Evolutionary conservation across 2,329 filamentous ascomycete species (phyloP).

Genomic region (Pseudogymnoascus sp.): DNA sequence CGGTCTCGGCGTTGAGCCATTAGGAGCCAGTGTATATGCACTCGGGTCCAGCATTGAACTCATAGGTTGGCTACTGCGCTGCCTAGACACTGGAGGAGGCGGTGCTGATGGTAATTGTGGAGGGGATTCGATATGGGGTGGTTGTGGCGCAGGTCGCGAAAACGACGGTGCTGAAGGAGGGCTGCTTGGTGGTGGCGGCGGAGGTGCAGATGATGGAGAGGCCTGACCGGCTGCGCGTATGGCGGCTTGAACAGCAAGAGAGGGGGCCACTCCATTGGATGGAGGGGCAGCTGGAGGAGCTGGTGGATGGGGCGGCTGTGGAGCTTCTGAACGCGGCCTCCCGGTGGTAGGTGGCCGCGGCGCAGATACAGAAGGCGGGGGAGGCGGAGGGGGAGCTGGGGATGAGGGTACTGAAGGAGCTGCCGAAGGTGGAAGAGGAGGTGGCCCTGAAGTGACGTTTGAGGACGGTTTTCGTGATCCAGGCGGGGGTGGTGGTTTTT

Average conservation of each 20-base stretch:
- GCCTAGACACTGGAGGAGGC: conserved; percentile 30
- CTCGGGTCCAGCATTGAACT: conserved; percentile 65
- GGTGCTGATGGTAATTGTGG: conserved; percentile 33
- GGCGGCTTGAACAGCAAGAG: conserved; percentile 37
- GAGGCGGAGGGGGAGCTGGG: conserved; percentile 30
- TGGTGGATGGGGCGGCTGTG: conserved; percentile 26
- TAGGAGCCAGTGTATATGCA: conserved; percentile 63
- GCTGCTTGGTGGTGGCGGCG: conserved; percentile 34
- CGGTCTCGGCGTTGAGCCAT: conserved; percentile 35
- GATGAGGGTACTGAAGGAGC: conserved; percentile 30
- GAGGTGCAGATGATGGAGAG: conserved; percentile 30
- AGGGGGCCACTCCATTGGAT: conserved; percentile 25
- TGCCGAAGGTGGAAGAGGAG: conserved; percentile 32
- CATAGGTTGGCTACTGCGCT: conserved; percentile 35
- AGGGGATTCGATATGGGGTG: conserved; percentile 28
- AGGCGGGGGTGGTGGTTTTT: conserved; percentile 61
- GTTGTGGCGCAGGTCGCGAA: conserved; percentile 29
- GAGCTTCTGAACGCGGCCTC: conserved; percentile 17
- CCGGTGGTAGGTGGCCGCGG: conserved; percentile 21
- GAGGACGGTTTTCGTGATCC: conserved; percentile 48
- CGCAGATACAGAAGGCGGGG: conserved; percentile 20
- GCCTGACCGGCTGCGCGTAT: conserved; percentile 37
- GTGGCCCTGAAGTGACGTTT: conserved; percentile 36
- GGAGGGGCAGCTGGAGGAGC: conserved; percentile 31
- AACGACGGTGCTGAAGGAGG: conserved; percentile 34